A percentile compares a stretch with the other conserved stretches of the same genome.
Evolutionary conservation across 176 grass and related monocot species (phyloP).

Genomic region (Saccharum spontaneum): DNA sequence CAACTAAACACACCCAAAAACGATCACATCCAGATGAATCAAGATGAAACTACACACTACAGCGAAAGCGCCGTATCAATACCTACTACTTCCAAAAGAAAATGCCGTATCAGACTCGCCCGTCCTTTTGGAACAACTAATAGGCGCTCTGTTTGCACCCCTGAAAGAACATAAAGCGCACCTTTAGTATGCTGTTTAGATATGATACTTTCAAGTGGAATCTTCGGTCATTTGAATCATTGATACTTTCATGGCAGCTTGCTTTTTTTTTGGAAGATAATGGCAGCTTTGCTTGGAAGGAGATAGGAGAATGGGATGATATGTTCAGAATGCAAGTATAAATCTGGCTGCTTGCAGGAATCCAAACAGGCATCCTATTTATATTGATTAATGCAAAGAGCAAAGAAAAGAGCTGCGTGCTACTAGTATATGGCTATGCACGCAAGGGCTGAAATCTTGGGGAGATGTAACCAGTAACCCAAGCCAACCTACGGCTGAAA

Average conservation of each 20-base stretch:
- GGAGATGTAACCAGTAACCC: too few species aligned
- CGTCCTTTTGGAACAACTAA: slow-evolving; percentile 33
- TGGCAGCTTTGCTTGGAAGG: too few species aligned
- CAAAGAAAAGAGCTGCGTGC: too few species aligned
- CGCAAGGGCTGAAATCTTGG: too few species aligned
- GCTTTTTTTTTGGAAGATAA: not conserved
- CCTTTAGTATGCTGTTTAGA: slow-evolving; percentile 12
- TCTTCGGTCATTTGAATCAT: not conserved
- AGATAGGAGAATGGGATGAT: not conserved
- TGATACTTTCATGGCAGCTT: not conserved
- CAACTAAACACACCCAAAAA: not conserved
- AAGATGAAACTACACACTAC: slow-evolving; percentile 2
- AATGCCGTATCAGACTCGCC: slow-evolving; percentile 25
- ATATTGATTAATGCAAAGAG: not conserved
- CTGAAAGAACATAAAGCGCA: slow-evolving; percentile 36
- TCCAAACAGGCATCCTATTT: not conserved
- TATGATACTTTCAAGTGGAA: slow-evolving; percentile 21
- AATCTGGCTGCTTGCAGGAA: too few species aligned
- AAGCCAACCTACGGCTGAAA: slow-evolving; percentile 1
- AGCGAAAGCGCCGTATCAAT: slow-evolving; percentile 29
- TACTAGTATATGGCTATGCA: too few species aligned
- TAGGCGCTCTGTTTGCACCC: not conserved
- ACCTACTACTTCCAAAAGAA: not conserved
- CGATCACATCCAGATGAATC: slow-evolving; percentile 2
- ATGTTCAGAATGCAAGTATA: not conserved